These are phyloP conservation scores for Paracorniculantispora psalliotae DNA, from an alignment of 2,329 filamentous ascomycete species.

Conservation along the genomic window DNA sequence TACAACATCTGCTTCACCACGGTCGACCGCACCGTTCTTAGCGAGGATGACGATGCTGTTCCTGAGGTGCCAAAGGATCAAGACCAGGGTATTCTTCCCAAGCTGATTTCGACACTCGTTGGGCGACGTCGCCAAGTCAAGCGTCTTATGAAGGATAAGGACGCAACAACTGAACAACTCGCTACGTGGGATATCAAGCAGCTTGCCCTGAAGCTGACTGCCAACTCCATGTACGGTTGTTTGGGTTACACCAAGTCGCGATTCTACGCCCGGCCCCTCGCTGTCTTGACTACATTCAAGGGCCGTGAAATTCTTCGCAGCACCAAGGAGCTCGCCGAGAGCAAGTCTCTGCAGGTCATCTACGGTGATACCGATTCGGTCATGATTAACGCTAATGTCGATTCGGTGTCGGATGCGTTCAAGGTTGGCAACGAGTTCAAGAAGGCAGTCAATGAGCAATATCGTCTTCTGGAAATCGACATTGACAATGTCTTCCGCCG, in stretches of 20 bases:
- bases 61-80: conserved; percentile 79
- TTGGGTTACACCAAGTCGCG: conserved; percentile 94
- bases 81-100: conserved; percentile 79
- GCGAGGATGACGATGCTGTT: conserved; percentile 77
- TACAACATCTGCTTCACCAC: conserved; percentile 99
- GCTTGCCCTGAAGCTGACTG: conserved; percentile 90
- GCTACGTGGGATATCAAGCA: conserved; percentile 98
- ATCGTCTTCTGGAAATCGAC: conserved; percentile 90
- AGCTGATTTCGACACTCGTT: conserved; percentile 87
- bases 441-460: conserved; percentile 86
- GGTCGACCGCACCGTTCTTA: conserved; percentile 67
- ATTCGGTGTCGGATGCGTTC: conserved; percentile 84
- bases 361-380: conserved; percentile 99
- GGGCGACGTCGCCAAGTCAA: conserved; percentile 87
- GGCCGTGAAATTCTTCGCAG: conserved; percentile 94
- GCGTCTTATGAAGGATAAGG: conserved; percentile 92
- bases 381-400: conserved; percentile 99
- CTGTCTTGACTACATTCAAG: conserved; percentile 94
- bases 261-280: conserved; percentile 92
- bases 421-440: conserved; percentile 95
- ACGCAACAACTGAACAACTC: conserved; percentile 77
- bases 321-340: conserved; percentile 93
- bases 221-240: conserved; percentile 99
- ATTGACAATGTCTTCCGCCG: conserved; percentile 97
- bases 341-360: conserved; percentile 86